Evolutionary conservation across 75 land plant species (phyloP), one percentile per base, ranked within the genome.

Genomic region (Chamaecyparis obtusa): DNA sequence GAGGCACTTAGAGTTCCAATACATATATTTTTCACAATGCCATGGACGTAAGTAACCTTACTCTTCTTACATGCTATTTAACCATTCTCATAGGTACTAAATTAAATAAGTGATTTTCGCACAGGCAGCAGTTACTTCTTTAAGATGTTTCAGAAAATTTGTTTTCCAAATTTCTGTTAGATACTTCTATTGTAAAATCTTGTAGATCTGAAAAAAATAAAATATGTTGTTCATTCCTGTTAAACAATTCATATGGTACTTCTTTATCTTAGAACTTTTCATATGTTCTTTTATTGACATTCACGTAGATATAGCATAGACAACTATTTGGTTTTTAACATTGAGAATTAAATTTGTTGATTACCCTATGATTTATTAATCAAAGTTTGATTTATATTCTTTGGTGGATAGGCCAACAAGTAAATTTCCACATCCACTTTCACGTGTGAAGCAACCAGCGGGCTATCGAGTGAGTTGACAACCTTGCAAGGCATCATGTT

Each of bases 11-110:
- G 92, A 84, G 85, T 98, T 24, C 99, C 99, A 49, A 24, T 98
- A 75, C 99, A 98, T 86, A 94, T 98, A 79, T 96, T 96, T 91
- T 98, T 98, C 86, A 98, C 99, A 9, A 98, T 98, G 99, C 99
- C 99, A 86, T 98, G 99, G 99, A 98, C 98, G 98, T 98, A 92
- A 93, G 99, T 89, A 60, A 69, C 87, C n/a, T 83, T 86, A 17
- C 36, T 88, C 33, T 33, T 35, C 16, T 9, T 16, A 56, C 83
- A 81, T 46, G 24, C 14, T 46, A 10, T 44, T 30, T 44, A 81
- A 14, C 33, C 0, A 3, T 81, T 24, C 4, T n/a, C 48, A 9
- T 81, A n/a, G 30, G 11, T 13, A 44, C 30, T 41, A 41, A 81
- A 46, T n/a, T 41, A 41, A 81, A 46, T n/a, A 33, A 74, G 33